Evolutionary conservation across 176 grass and related monocot genomes (phyloP).

Genomic region (Tillandsia leiboldiana): DNA sequence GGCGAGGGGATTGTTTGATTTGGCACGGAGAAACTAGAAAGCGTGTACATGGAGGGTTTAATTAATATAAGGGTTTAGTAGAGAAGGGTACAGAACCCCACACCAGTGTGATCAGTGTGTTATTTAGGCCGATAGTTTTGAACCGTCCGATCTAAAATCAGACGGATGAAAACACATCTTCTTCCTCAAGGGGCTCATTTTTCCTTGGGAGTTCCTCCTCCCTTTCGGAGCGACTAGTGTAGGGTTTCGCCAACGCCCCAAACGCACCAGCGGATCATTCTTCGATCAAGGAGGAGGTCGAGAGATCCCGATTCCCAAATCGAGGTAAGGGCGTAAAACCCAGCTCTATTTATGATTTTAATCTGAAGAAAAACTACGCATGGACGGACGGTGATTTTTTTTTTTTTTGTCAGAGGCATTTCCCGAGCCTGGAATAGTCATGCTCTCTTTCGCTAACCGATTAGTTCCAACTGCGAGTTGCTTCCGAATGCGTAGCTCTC

Average conservation of each 20-base stretch:
- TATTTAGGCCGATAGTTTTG: not conserved
- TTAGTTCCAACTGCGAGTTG: not conserved
- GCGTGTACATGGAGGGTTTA: not conserved
- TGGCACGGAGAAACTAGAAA: no score
- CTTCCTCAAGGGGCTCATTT: no score
- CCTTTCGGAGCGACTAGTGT: not conserved
- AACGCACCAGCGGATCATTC: not conserved
- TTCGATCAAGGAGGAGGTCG: not conserved
- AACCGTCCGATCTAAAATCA: not conserved
- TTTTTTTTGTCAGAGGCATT: not conserved
- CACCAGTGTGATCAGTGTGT: not conserved
- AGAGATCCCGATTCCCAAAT: not conserved
- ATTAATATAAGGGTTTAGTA: not conserved
- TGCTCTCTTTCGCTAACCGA: conserved; percentile 4
- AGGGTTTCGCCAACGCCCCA: not conserved
- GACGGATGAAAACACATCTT: not conserved
- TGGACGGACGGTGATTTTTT: not conserved
- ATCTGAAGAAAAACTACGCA: not conserved
- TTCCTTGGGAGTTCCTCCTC: not conserved
- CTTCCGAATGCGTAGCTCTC: not conserved
- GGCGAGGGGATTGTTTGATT: not conserved
- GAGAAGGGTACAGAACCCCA: not conserved
- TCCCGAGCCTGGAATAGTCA: conserved; percentile 6
- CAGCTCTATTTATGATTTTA: not conserved
- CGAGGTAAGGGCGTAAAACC: not conserved